Evolutionary conservation across 2,329 filamentous ascomycete genomes (phyloP).

Genomic region (Tolypocladium amazonense): DNA sequence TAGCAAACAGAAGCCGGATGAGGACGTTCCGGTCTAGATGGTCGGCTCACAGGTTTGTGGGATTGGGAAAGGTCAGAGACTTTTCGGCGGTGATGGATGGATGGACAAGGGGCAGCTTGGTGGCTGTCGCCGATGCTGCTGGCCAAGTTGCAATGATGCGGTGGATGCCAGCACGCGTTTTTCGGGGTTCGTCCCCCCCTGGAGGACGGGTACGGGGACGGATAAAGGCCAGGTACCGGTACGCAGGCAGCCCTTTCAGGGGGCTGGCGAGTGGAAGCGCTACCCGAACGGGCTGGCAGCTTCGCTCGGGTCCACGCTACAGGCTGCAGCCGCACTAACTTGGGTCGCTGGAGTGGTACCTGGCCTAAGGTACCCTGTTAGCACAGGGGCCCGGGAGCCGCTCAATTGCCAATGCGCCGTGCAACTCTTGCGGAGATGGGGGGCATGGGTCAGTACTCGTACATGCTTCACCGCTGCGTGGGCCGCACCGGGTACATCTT

Average conservation of each 20-base stretch:
- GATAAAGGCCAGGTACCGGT: not conserved
- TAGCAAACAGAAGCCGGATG: not conserved
- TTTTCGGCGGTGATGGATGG: slow-evolving; percentile 1
- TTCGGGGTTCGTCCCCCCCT: slow-evolving; percentile 4
- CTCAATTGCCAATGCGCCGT: not conserved
- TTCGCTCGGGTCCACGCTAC: not conserved
- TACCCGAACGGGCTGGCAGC: not conserved
- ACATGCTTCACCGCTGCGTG: not conserved
- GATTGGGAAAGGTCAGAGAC: not conserved
- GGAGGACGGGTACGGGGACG: not conserved
- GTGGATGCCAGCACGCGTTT: slow-evolving; percentile 20
- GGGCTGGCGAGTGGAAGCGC: not conserved
- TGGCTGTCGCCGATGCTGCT: slow-evolving; percentile 2
- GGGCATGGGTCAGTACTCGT: not conserved
- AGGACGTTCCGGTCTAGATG: not conserved
- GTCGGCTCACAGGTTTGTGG: not conserved
- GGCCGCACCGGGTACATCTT: not conserved
- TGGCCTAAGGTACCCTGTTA: not conserved
- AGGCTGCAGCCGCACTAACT: not conserved
- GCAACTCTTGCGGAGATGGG: not conserved
- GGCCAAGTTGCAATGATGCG: not conserved
- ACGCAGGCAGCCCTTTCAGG: not conserved
- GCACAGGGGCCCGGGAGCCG: not conserved
- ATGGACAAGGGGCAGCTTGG: slow-evolving; percentile 8
- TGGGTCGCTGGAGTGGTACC: not conserved